Conservation (phyloP, 1,284 basidiomycete genomes). For the Ganoderma multipileum region DNA sequence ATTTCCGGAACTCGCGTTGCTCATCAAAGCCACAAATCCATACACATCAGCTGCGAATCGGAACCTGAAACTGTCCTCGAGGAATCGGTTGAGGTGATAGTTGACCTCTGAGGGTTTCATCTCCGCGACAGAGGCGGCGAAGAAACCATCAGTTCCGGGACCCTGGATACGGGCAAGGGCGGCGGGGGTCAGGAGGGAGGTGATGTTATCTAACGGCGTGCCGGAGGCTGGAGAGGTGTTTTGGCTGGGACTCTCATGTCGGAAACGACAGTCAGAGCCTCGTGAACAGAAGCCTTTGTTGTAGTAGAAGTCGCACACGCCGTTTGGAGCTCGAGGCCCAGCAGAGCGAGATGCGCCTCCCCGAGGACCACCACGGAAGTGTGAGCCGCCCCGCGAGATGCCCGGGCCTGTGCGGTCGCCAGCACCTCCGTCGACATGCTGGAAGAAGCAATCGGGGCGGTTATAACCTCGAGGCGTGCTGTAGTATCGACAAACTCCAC, state of each 20-base stretch:
- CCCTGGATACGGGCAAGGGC: constrained; percentile 51
- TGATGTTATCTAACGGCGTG: constrained; percentile 20
- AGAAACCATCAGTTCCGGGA: constrained; percentile 31
- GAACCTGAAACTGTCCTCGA: constrained; percentile 54
- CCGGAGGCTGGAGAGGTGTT: constrained; percentile 2
- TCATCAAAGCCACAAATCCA: constrained; percentile 54
- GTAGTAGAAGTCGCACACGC: constrained; percentile 60
- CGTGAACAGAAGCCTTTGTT: constrained; percentile 52
- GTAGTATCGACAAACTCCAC: constrained; percentile 30
- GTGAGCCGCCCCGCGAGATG: background rate
- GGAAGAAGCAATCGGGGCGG: constrained; percentile 29
- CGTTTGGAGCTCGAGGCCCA: constrained; percentile 39
- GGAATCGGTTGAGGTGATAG: constrained; percentile 50
- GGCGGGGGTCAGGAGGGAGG: constrained; percentile 52
- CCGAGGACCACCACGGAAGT: background rate
- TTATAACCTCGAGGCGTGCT: constrained; percentile 34
- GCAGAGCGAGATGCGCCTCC: constrained; percentile 1
- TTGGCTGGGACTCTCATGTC: constrained; percentile 41
- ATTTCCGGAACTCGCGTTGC: constrained; percentile 54
- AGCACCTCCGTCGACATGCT: constrained; percentile 19
- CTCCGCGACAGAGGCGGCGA: constrained; percentile 39
- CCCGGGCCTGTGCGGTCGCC: background rate
- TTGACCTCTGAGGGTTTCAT: constrained; percentile 56
- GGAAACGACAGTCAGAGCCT: constrained; percentile 56
- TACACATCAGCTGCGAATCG: constrained; percentile 48